Base-by-base conservation (phyloP, 139 green algal genomes). In the Raphidocelis subcapitata region DNA sequence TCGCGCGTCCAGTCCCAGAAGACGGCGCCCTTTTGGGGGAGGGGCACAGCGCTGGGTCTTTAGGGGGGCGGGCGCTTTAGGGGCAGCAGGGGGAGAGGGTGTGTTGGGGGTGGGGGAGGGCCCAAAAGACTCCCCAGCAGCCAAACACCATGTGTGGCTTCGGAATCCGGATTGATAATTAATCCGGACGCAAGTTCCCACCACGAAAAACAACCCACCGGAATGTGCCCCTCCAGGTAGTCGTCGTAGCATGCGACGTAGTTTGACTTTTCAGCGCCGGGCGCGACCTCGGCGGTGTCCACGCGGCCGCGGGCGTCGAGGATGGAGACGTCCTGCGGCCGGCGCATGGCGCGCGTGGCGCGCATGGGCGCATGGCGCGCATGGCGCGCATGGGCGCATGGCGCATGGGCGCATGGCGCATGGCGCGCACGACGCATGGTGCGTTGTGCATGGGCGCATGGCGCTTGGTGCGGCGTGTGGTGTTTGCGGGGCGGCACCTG, bases 221-320 rank as follows among this genome's bases (percentile, higher is more conserved):
- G 75, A 41, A 81, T 81, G 62, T 82, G 76, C 21, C 76, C 63
- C 49, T 74, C 62, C 8, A 78, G 62, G 63, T 82, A 82, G 4
- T 49, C 69, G 24, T 71, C 69, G 18, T 74, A 74, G 3, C 64
- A 37, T 51, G 69, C 62, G 2, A 66, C 2, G 52, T 82, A 82
- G 14, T 29, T 52, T n/a, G 69, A 78, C 5, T 59, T 28, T 35
- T 82, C 76, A 20, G 75, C 60, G 16, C 69, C 76, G 52, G 24
- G 41, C n/a, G 44, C 41, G 14, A 69, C 76, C n/a, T 32, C 3
- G 23, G 47, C 56, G 23, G 69, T 78, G 29, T 82, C 64, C 16
- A 82, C 69, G 20, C 63, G 52, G 16, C 76, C 76, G 18, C 76
- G 29, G 2, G 72, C 63, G 31, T 82, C 76, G 18, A 82, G 52